Evolutionary conservation across 768 basidiomycete species (phyloP), one percentile per base, ranked within the genome.

Genomic region (Nidula microcarpa): DNA sequence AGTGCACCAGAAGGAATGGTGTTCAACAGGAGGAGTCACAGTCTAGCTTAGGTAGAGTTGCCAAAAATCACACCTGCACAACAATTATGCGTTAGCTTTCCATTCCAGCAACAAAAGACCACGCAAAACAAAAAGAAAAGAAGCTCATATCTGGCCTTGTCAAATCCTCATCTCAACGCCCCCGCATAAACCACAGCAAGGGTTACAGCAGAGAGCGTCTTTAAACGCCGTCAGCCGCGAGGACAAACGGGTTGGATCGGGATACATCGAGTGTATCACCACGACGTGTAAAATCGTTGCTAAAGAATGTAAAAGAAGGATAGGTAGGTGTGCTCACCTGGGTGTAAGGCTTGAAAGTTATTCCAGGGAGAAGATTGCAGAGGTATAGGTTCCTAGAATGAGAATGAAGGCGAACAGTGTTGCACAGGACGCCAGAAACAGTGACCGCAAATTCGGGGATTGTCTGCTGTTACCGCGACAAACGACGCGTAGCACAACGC

Each of bases 111-210:
- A 23, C 23, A 23, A 23, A 16, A 11, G 39, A 11, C 16, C 39
- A 11, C 39, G 39, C 39, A 11, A 41, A 41, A 41, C 39, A 41
- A 53, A 54, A 56, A 49, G 55, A 41, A 55, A 53, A 54, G 52
- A 55, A 62, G 73, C 72, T 92, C 89, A 92, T 86, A 90, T 91
- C 90, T 92, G 90, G 90, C 90, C 90, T 91, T 76, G 78, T 80
- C 78, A 63, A 69, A 65, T 91, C 89, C 68, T 74, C 89, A 88
- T 59, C 18, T 71, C 59, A 58, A 67, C 61, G 56, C 59, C 47
- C 51, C 60, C 53, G 33, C 59, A 63, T 75, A 82, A 85, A 86
- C 84, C 81, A 23, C 23, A 23, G 23, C 1, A 23, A 23, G 23
- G 23, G 23, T 23, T 23, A 23, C 23, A 71, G 74, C 57, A 51